Percentiles rank a stretch among this genome's conserved stretches.
Evolutionary conservation across 768 basidiomycete genomes (phyloP).

Genomic region (Russula dissimulans): DNA sequence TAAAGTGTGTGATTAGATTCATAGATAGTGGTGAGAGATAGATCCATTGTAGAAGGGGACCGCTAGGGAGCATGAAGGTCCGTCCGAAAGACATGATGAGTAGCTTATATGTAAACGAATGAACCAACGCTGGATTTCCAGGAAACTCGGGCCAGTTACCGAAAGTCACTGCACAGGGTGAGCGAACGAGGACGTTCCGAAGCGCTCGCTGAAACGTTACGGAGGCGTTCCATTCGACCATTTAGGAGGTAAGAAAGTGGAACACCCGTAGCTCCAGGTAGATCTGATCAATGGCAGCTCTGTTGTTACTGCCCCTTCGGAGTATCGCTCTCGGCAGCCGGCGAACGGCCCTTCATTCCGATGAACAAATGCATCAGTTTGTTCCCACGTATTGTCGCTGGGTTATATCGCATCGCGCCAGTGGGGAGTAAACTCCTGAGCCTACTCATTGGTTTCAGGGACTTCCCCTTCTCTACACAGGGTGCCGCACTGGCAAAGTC

Average conservation of each 20-base stretch:
- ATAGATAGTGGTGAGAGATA: constrained; percentile 5
- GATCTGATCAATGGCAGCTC: neutral
- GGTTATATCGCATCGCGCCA: neutral
- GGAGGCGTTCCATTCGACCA: neutral
- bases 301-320: neutral
- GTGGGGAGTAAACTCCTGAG: too few relatives aligned
- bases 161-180: neutral
- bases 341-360: neutral
- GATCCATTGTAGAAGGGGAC: neutral
- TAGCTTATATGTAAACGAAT: constrained; percentile 11
- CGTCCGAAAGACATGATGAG: neutral
- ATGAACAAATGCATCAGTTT: neutral
- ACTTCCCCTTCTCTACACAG: neutral
- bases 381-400: constrained; percentile 5
- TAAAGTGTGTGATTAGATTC: constrained; percentile 8
- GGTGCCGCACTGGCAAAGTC: neutral
- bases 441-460: neutral
- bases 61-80: neutral
- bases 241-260: neutral
- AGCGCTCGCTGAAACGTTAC: constrained; percentile 7
- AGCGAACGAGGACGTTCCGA: neutral
- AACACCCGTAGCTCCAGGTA: constrained; percentile 2
- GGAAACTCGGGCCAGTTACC: constrained; percentile 10
- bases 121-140: neutral
- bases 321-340: neutral